phyloP scores from a whole-genome alignment of 345 rosid species.

The Carallia brachiata region DNA sequence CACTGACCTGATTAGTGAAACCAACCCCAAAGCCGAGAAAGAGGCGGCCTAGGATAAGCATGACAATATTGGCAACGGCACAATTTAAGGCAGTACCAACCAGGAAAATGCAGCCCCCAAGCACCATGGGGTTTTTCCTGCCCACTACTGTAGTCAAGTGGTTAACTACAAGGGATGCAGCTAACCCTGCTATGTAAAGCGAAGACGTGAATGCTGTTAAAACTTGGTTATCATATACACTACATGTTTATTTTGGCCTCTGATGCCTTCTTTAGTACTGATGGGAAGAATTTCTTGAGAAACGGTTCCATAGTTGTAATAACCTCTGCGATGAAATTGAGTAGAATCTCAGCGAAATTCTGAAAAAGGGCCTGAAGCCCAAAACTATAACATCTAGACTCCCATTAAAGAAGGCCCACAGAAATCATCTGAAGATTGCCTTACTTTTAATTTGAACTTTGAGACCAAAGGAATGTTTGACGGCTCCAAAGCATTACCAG shows the following conservation, averaged over 20 bases:
- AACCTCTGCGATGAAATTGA: conserved; percentile 44
- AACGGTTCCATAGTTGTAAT: conserved; percentile 86
- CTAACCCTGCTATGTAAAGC: conserved; percentile 67
- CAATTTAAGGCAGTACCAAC: conserved; percentile 72
- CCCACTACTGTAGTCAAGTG: conserved; percentile 52
- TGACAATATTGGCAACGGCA: conserved; percentile 54
- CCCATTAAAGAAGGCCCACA: too few relatives aligned
- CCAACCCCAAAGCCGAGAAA: conserved; percentile 90
- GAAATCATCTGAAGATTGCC: too few relatives aligned
- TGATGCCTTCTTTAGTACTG: conserved; percentile 45
- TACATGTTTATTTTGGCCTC: conserved; percentile 56
- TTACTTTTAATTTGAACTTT: too few relatives aligned
- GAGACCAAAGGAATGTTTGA: too few relatives aligned
- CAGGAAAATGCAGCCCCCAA: conserved; percentile 72
- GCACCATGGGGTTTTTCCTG: conserved; percentile 61
- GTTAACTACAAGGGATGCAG: conserved; percentile 64
- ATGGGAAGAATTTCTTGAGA: conserved; percentile 71
- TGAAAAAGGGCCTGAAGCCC: background rate
- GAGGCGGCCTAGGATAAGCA: conserved; percentile 81
- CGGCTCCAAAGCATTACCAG: too few relatives aligned
- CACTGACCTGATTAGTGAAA: conserved; percentile 70
- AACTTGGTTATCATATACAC: conserved; percentile 60
- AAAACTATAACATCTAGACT: too few relatives aligned
- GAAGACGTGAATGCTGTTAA: conserved; percentile 79
- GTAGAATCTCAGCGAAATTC: background rate